A percentile compares a stretch with the other conserved stretches of the same genome.
These are phyloP conservation scores for Parastagonospora nodorum DNA, from an alignment of 2,329 filamentous ascomycete genomes.

Conservation along the genomic window DNA sequence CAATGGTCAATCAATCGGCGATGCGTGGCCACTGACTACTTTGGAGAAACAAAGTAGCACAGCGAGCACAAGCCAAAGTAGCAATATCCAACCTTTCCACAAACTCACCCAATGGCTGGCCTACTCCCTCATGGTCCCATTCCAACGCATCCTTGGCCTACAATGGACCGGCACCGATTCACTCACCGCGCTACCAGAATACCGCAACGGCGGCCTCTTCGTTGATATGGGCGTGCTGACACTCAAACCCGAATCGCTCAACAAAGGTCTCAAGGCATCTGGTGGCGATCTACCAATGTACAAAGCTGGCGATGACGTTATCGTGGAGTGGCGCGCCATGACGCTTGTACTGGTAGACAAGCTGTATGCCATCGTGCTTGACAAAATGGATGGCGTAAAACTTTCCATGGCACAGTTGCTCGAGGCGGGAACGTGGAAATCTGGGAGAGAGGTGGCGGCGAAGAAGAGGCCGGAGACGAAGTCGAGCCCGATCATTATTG, in stretches of 20 bases:
- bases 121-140: slow-evolving; percentile 89
- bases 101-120: slow-evolving; percentile 90
- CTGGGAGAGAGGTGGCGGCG: slow-evolving; percentile 30
- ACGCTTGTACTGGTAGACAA: slow-evolving; percentile 75
- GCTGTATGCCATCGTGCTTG: slow-evolving; percentile 69
- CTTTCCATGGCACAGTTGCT: slow-evolving; percentile 83
- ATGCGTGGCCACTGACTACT: slow-evolving; percentile 85
- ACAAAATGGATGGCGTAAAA: slow-evolving; percentile 68
- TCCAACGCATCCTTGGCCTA: slow-evolving; percentile 72
- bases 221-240: slow-evolving; percentile 81
- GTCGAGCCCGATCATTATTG: slow-evolving; percentile 36
- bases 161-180: slow-evolving; percentile 81
- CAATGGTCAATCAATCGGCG: slow-evolving; percentile 81
- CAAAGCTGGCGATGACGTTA: slow-evolving; percentile 71
- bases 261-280: slow-evolving; percentile 70
- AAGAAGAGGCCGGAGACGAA: slow-evolving; percentile 30
- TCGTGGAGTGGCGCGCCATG: slow-evolving; percentile 76
- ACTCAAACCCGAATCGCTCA: slow-evolving; percentile 68
- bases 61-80: slow-evolving; percentile 39
- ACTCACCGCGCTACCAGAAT: slow-evolving; percentile 86
- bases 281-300: slow-evolving; percentile 73
- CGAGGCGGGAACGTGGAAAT: slow-evolving; percentile 95
- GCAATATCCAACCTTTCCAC: slow-evolving; percentile 85
- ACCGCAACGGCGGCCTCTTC: slow-evolving; percentile 87
- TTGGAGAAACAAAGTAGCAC: slow-evolving; percentile 69